phyloP scores from a whole-genome alignment of 345 rosid species.

The Brassica rapa region DNA sequence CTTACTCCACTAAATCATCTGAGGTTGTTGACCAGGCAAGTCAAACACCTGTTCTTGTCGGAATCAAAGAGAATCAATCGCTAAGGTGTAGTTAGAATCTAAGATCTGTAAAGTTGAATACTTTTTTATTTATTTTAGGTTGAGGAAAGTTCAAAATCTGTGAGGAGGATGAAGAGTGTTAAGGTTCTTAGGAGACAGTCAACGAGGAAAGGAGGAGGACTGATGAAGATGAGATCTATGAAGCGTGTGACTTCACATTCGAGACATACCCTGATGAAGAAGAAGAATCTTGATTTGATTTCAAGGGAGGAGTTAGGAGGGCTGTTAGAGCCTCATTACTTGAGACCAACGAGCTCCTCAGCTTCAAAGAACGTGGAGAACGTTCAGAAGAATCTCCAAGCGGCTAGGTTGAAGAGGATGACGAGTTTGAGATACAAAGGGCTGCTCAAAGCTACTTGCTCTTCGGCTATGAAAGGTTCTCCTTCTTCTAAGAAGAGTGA shows the following conservation, averaged over 20 bases:
- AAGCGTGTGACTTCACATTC: constrained; percentile 34
- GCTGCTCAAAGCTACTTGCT: constrained; percentile 67
- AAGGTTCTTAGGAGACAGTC: constrained; percentile 50
- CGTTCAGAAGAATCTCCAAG: constrained; percentile 34
- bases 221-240: constrained; percentile 52
- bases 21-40: constrained; percentile 38
- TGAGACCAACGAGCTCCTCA: constrained; percentile 41
- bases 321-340: constrained; percentile 36
- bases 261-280: neutral
- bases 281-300: constrained; percentile 23
- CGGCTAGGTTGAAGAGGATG: constrained; percentile 46
- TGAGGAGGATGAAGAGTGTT: constrained; percentile 48
- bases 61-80: constrained; percentile 1
- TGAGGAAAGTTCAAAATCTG: constrained; percentile 50
- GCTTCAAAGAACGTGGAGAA: constrained; percentile 25
- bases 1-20: constrained; percentile 35
- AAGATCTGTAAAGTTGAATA: constrained; percentile 19
- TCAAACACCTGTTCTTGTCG: constrained; percentile 17
- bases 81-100: constrained; percentile 21
- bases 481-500: constrained; percentile 50
- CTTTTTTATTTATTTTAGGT: neutral
- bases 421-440: constrained; percentile 51
- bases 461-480: constrained; percentile 74
- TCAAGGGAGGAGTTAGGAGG: constrained; percentile 14
- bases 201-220: constrained; percentile 50